Base-by-base conservation (phyloP, 1,139 yeast species). In the Meyerozyma athensensis region DNA sequence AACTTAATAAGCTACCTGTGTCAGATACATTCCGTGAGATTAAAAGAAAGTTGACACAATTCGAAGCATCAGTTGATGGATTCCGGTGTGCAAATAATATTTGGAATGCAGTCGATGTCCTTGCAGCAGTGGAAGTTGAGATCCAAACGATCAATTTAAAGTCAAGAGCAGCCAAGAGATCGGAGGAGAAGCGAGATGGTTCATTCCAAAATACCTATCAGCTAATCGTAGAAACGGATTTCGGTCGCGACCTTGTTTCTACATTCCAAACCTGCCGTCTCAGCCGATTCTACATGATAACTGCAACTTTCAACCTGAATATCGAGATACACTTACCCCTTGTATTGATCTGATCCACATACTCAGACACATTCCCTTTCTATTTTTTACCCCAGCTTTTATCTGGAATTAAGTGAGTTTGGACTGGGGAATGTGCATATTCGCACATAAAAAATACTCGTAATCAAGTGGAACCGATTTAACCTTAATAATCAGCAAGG, bases 381-480 rank as follows among this genome's bases (percentile, higher is more conserved):
- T n/a, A n/a, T n/a, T n/a, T n/a, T n/a, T n/a, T n/a, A n/a, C n/a
- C n/a, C n/a, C n/a, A n/a, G n/a, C n/a, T n/a, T n/a, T n/a, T n/a
- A n/a, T n/a, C n/a, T n/a, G n/a, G n/a, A n/a, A n/a, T n/a, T n/a
- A n/a, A n/a, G n/a, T n/a, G n/a, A n/a, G n/a, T n/a, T n/a, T n/a
- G n/a, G n/a, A n/a, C n/a, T n/a, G n/a, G n/a, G n/a, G n/a, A 24
- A 24, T 12, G 17, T 10, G 8, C 28, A 2, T n/a, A n/a, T 10
- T 24, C 3, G 28, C 28, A 24, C 28, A 8, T 23, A 24, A 24
- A 24, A 24, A 24, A 24, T 24, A 24, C 10, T 24, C 28, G 28
- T 24, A 24, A 6, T 24, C 13, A 24, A 24, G 17, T 12, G 17
- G 17, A 10, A 12, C 14, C 9, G 14, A 17, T 12, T 13, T 5